Evolutionary conservation across 192 early-diverging fungal species (phyloP).

Genomic region (Mortierella claussenii): DNA sequence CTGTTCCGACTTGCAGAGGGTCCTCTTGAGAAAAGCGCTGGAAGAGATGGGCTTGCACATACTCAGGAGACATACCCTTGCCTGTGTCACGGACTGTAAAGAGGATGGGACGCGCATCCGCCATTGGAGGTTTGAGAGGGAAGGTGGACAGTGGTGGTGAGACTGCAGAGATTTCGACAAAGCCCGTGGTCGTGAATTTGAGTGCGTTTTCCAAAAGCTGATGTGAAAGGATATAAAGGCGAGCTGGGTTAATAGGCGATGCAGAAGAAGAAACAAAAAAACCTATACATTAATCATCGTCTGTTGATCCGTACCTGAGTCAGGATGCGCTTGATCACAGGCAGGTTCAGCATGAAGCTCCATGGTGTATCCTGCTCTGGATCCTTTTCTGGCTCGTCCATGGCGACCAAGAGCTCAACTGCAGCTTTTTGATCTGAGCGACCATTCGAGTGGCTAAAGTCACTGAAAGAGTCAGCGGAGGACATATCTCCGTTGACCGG

Average conservation of each 20-base stretch:
- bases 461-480: not conserved
- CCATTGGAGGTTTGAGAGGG: slow-evolving; percentile 23
- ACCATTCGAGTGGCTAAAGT: not conserved
- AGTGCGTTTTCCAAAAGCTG: slow-evolving; percentile 56
- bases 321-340: slow-evolving; percentile 25
- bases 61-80: slow-evolving; percentile 55
- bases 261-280: too few relatives aligned
- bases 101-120: slow-evolving; percentile 37
- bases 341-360: slow-evolving; percentile 25
- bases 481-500: not conserved
- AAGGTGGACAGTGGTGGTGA: slow-evolving; percentile 18
- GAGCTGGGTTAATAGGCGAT: not conserved
- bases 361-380: slow-evolving; percentile 12
- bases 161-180: slow-evolving; percentile 55
- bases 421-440: slow-evolving; percentile 3
- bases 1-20: slow-evolving; percentile 59
- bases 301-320: slow-evolving; percentile 32
- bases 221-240: not conserved
- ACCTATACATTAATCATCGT: too few relatives aligned
- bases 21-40: slow-evolving; percentile 63
- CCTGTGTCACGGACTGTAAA: slow-evolving; percentile 64
- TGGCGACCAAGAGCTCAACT: slow-evolving; percentile 17
- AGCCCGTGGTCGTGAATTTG: slow-evolving; percentile 63
- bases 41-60: slow-evolving; percentile 54
- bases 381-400: slow-evolving; percentile 22